phyloP scores from a whole-genome alignment of 2,329 filamentous ascomycete genomes.

The Pezicula neosporulosa region DNA sequence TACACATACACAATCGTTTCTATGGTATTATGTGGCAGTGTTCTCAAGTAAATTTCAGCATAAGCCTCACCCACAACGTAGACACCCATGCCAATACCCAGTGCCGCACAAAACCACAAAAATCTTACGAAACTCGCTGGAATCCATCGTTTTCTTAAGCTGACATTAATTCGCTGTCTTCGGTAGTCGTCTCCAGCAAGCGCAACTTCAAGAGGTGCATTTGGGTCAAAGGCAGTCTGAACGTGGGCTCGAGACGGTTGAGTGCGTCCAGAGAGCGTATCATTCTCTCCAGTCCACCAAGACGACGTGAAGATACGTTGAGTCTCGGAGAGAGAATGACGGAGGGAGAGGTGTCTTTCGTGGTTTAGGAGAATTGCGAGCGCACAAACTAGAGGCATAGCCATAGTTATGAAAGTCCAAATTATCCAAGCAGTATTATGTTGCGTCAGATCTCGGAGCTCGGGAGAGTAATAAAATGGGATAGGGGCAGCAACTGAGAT shows the following conservation, averaged over 20 bases:
- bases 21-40: conserved; percentile 61
- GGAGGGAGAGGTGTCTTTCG: conserved; percentile 58
- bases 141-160: conserved; percentile 43
- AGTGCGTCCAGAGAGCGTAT: conserved; percentile 38
- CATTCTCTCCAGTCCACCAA: conserved; percentile 60
- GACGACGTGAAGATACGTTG: conserved; percentile 64
- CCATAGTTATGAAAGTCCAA: conserved; percentile 69
- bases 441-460: conserved; percentile 48
- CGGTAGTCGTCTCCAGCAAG: conserved; percentile 20
- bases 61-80: conserved; percentile 68
- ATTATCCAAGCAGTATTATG: conserved; percentile 68
- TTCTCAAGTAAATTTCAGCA: conserved; percentile 65
- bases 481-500: conserved; percentile 58
- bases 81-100: conserved; percentile 59
- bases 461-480: conserved; percentile 53
- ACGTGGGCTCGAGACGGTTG: conserved; percentile 33
- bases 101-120: conserved; percentile 64
- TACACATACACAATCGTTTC: conserved; percentile 69
- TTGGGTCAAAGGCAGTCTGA: conserved; percentile 22
- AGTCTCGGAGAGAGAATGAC: conserved; percentile 60
- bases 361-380: conserved; percentile 61
- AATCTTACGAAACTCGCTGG: conserved; percentile 67
- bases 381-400: conserved; percentile 63
- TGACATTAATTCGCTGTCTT: conserved; percentile 12
- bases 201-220: conserved; percentile 26